These are phyloP conservation scores for Paecilomyces dactylethromorphus DNA, from an alignment of 2,329 filamentous ascomycete genomes.

Conservation along the genomic window DNA sequence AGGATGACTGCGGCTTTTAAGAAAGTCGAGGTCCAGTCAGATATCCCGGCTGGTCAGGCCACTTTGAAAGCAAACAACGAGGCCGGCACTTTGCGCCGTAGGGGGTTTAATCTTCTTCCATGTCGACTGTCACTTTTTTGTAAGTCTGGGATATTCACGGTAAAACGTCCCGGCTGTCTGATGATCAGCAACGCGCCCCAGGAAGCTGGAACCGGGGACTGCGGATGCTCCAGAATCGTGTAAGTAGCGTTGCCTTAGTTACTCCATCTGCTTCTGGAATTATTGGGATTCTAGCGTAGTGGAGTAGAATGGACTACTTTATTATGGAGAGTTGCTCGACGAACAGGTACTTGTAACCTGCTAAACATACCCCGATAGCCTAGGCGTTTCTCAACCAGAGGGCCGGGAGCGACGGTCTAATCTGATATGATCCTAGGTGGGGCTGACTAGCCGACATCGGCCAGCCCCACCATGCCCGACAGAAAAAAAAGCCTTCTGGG, in stretches of 20 bases:
- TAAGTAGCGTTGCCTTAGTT: not conserved
- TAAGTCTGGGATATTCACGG: not conserved
- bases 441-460: slow-evolving; percentile 1
- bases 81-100: not conserved
- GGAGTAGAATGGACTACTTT: not conserved
- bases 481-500: not conserved
- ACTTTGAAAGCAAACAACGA: not conserved
- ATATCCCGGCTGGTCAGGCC: not conserved
- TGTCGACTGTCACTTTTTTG: not conserved
- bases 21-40: not conserved
- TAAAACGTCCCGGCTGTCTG: not conserved
- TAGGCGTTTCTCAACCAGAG: not conserved
- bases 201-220: not conserved
- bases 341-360: not conserved
- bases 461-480: not conserved
- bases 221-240: not conserved
- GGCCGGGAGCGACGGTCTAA: not conserved
- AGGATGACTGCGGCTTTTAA: too few relatives aligned
- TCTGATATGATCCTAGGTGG: not conserved
- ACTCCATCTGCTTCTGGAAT: not conserved
- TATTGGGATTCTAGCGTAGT: not conserved
- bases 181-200: not conserved
- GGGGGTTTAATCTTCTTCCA: not conserved
- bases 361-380: not conserved
- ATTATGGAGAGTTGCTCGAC: not conserved